These are phyloP conservation scores for Vitis vinifera DNA, from an alignment of 164 flowering plant genomes.

Conservation along the genomic window ASM3070453v1 NC_081815.1:3498001-3498500, in stretches of 20 bases:
- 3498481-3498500: too few species aligned
- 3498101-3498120: conserved; percentile 14
- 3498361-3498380: conserved; percentile 2
- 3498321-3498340: conserved; percentile 47
- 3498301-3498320: conserved; percentile 27
- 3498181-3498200: conserved; percentile 63
- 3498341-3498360: conserved; percentile 32
- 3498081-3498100: not conserved
- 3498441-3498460: too few species aligned
- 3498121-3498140: not conserved
- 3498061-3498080: not conserved
- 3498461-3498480: too few species aligned
- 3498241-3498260: conserved; percentile 65
- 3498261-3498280: conserved; percentile 29
- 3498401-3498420: too few species aligned
- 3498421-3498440: too few species aligned
- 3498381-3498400: not conserved
- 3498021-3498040: not conserved
- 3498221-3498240: conserved; percentile 50
- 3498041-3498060: conserved; percentile 7
- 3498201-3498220: conserved; percentile 55
- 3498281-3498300: conserved; percentile 50
- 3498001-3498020: conserved; percentile 2
- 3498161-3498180: not conserved
- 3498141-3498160: not conserved